Conservation (phyloP, 1,284 basidiomycete genomes). For the Ganoderma sp. region DNA sequence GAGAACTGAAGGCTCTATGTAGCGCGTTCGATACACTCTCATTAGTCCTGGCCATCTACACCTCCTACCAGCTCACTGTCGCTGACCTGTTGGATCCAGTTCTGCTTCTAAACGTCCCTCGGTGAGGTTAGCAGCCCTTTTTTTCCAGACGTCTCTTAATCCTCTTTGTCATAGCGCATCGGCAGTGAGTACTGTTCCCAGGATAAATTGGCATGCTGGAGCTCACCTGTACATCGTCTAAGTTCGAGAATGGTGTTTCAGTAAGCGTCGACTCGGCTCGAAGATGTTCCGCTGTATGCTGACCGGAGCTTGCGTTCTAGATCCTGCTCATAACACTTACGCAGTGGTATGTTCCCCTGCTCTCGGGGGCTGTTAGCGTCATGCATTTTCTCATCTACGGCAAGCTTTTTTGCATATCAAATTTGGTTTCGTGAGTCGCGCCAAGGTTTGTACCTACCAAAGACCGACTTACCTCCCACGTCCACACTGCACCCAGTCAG, state of each 20-base stretch:
- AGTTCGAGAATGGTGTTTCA: neutral
- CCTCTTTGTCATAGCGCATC: neutral
- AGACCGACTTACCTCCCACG: neutral
- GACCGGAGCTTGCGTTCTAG: neutral
- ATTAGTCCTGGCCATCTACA: neutral
- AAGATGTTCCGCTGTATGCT: neutral
- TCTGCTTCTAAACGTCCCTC: neutral
- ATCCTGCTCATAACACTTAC: neutral
- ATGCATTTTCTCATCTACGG: neutral
- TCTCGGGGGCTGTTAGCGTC: neutral
- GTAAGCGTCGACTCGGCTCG: neutral
- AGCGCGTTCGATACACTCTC: neutral
- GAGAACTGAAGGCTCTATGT: neutral
- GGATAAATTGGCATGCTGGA: neutral
- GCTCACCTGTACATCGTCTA: neutral
- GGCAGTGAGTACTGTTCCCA: neutral
- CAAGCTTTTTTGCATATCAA: neutral
- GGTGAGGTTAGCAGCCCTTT: neutral
- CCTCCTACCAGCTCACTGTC: neutral
- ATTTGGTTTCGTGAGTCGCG: neutral
- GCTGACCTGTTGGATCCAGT: neutral
- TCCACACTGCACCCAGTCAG: neutral
- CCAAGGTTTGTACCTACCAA: neutral
- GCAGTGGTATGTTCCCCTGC: neutral
- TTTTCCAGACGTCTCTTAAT: neutral